Evolutionary conservation across 805 yeast genomes (phyloP).

Genomic region (Lachancea lanzarotensis): DNA sequence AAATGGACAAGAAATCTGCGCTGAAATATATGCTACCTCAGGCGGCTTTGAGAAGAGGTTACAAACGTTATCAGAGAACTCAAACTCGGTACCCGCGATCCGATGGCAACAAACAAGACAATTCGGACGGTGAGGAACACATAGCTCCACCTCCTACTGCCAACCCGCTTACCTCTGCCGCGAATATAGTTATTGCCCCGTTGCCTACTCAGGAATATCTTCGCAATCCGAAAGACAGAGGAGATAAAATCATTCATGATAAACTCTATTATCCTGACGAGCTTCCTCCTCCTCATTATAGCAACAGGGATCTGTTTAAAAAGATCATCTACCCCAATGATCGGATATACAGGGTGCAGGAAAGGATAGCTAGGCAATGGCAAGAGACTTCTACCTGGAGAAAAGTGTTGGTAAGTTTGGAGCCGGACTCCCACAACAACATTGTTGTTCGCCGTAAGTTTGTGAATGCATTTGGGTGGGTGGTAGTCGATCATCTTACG

Average conservation of each 20-base stretch:
- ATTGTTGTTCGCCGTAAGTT: constrained; percentile 82
- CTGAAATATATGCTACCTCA: constrained; percentile 25
- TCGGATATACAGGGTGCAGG: constrained; percentile 37
- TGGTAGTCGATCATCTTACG: constrained; percentile 77
- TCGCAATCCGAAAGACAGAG: constrained; percentile 58
- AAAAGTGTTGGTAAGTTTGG: constrained; percentile 75
- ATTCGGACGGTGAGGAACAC: constrained; percentile 1
- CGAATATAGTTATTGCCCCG: constrained; percentile 73
- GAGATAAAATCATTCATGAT: constrained; percentile 73
- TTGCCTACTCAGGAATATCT: constrained; percentile 64
- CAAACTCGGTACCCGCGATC: constrained; percentile 17
- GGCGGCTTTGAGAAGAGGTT: constrained; percentile 16
- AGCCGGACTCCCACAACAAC: constrained; percentile 94
- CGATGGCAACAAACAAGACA: not conserved
- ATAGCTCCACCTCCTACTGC: constrained; percentile 50
- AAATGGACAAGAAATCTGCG: constrained; percentile 24
- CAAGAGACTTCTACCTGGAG: constrained; percentile 84
- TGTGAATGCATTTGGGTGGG: constrained; percentile 94
- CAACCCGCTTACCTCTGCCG: constrained; percentile 71
- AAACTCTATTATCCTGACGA: constrained; percentile 60
- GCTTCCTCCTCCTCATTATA: constrained; percentile 50
- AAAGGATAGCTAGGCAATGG: constrained; percentile 82
- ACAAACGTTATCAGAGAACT: constrained; percentile 21
- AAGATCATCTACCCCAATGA: constrained; percentile 30
- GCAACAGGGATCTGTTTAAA: constrained; percentile 21